Percentiles rank a stretch among this genome's conserved stretches.
Conservation (phyloP, 306 rosid genomes). For the Medicago lupulina region DNA sequence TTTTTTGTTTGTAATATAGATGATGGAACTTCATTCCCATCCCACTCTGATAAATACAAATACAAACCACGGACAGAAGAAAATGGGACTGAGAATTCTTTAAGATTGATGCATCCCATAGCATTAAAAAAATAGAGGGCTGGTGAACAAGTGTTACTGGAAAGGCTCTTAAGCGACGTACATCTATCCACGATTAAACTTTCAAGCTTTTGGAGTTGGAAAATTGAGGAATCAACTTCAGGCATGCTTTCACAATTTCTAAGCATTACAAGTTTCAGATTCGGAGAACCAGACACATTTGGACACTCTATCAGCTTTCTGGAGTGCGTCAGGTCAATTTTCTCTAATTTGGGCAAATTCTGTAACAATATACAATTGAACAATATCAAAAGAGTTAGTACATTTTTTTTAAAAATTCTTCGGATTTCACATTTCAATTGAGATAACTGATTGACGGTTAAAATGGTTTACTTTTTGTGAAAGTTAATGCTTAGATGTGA, state of each 20-base stretch:
- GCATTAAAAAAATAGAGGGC: rapidly evolving
- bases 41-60: too few species aligned
- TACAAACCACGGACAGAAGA: too few species aligned
- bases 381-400: background rate
- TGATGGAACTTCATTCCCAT: conserved; percentile 1
- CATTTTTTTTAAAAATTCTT: background rate
- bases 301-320: background rate
- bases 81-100: background rate
- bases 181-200: rapidly evolving
- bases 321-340: background rate
- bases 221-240: conserved; percentile 24
- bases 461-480: too few species aligned
- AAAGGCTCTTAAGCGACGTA: background rate
- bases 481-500: too few species aligned
- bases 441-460: too few species aligned
- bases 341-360: conserved; percentile 25
- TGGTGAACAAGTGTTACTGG: too few species aligned
- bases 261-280: rapidly evolving
- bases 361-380: background rate
- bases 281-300: background rate
- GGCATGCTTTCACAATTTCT: background rate
- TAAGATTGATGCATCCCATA: background rate
- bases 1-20: background rate
- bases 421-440: background rate
- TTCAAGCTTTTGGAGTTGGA: conserved; percentile 3